phyloP scores from a whole-genome alignment of 148 eudicot genomes.

The Limonium bicolor region DNA sequence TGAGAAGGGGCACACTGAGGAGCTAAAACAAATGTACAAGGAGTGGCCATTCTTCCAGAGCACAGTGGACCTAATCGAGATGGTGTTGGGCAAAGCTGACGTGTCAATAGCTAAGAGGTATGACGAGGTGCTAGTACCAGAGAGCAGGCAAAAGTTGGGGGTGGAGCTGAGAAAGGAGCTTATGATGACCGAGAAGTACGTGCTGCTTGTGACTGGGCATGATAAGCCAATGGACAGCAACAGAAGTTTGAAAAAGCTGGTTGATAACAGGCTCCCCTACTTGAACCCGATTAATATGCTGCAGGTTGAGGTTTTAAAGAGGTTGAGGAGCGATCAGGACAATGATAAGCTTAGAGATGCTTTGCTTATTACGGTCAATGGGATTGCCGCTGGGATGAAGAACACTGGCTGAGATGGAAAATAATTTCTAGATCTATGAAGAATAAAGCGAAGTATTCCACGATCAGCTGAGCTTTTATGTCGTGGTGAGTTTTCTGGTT shows the following conservation, averaged over 20 bases:
- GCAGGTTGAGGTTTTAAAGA: constrained; percentile 72
- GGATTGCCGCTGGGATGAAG: constrained; percentile 95
- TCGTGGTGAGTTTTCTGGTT: no score
- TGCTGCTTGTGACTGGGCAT: constrained; percentile 55
- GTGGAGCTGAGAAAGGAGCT: constrained; percentile 47
- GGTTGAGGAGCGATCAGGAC: constrained; percentile 56
- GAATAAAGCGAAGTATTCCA: no score
- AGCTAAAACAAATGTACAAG: constrained; percentile 53
- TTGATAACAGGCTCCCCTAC: constrained; percentile 72
- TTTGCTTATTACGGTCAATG: constrained; percentile 71
- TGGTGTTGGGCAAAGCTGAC: constrained; percentile 83
- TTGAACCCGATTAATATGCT: constrained; percentile 76
- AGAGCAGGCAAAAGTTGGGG: constrained; percentile 42
- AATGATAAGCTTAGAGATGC: constrained; percentile 72
- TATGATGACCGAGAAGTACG: constrained; percentile 39
- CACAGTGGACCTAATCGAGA: constrained; percentile 75
- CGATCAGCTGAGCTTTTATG: no score
- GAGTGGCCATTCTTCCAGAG: constrained; percentile 91
- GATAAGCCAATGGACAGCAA: constrained; percentile 57
- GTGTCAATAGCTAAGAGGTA: constrained; percentile 60
- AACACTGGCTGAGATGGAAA: constrained; percentile 97
- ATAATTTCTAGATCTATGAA: no score
- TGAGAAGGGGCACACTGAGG: constrained; percentile 61
- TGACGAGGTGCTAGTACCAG: constrained; percentile 58
- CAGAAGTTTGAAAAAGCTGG: constrained; percentile 45